These are phyloP conservation scores for Solanum medicagineum DNA, from an alignment of 257 asterid species.

Conservation along the genomic window DNA sequence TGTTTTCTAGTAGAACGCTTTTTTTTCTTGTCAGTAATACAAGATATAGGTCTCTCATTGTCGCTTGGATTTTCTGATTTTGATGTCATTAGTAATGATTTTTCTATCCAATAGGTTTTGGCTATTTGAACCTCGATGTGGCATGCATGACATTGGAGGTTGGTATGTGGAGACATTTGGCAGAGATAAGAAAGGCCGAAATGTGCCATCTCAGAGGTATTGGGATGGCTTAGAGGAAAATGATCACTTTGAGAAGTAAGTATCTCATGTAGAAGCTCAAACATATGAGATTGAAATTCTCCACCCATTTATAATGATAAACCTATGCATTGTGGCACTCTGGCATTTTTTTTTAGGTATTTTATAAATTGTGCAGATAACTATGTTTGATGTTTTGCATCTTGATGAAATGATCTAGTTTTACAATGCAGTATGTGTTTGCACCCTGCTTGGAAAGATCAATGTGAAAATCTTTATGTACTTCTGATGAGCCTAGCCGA, in stretches of 20 bases:
- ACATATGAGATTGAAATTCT: neutral
- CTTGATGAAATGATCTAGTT: neutral
- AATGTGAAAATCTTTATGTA: neutral
- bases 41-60: neutral
- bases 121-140: conserved; percentile 96
- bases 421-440: neutral
- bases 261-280: conserved; percentile 7
- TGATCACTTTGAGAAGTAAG: conserved; percentile 58
- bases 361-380: neutral
- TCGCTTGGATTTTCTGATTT: neutral
- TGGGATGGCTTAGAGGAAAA: conserved; percentile 54
- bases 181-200: conserved; percentile 62
- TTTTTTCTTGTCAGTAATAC: neutral
- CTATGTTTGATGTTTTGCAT: neutral
- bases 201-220: conserved; percentile 46
- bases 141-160: conserved; percentile 89
- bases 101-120: conserved; percentile 51
- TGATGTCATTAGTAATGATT: conserved; percentile 8
- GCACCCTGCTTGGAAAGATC: neutral
- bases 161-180: conserved; percentile 96
- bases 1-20: neutral
- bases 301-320: neutral
- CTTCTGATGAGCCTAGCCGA: neutral
- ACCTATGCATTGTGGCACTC: neutral
- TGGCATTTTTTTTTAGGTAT: neutral